Conservation (phyloP, 148 eudicot species). For the Drosera capensis region DNA sequence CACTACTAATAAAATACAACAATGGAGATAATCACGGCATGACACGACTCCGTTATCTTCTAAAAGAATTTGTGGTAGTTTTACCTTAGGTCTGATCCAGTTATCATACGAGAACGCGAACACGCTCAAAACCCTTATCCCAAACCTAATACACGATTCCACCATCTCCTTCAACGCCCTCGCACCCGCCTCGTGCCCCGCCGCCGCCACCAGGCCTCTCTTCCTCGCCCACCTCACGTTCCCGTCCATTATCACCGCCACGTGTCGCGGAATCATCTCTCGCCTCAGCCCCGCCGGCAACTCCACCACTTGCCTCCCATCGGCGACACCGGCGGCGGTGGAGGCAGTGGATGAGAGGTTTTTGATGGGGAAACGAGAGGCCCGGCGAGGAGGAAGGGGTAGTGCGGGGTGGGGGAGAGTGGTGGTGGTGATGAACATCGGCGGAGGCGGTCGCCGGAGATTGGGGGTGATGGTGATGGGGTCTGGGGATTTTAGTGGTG, state of each 20-base stretch:
- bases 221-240: slow-evolving; percentile 64
- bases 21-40: neutral
- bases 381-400: too few relatives aligned
- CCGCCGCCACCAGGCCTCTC: slow-evolving; percentile 27
- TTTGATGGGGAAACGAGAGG: too few relatives aligned
- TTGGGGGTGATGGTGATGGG: too few relatives aligned
- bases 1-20: neutral
- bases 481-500: too few relatives aligned
- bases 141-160: slow-evolving; percentile 35
- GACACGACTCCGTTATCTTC: neutral
- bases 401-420: too few relatives aligned
- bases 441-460: too few relatives aligned
- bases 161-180: slow-evolving; percentile 26
- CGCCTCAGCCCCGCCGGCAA: slow-evolving; percentile 31
- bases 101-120: slow-evolving; percentile 70
- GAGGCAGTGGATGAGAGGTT: too few relatives aligned
- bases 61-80: neutral
- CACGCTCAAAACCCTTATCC: slow-evolving; percentile 39
- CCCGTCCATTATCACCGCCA: slow-evolving; percentile 76
- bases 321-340: too few relatives aligned
- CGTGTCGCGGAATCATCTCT: slow-evolving; percentile 53
- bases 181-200: slow-evolving; percentile 52
- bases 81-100: slow-evolving; percentile 53
- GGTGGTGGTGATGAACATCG: too few relatives aligned
- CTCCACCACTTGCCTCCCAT: too few relatives aligned